These are phyloP conservation scores for Amanita pallidorosea DNA, from an alignment of 768 basidiomycete genomes.

Conservation along the genomic window DNA sequence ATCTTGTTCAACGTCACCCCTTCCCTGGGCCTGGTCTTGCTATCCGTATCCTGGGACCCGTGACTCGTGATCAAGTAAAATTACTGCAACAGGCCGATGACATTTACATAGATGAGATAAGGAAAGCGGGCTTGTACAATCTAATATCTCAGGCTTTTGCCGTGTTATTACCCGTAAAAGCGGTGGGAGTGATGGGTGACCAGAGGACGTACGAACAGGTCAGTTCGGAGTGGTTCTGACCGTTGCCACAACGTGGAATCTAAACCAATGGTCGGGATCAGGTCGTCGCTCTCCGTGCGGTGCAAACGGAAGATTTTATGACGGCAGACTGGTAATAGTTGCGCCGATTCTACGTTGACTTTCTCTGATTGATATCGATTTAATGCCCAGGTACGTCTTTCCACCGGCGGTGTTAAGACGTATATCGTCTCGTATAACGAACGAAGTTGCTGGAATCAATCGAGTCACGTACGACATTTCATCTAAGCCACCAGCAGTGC, in stretches of 20 bases:
- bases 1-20: constrained; percentile 92
- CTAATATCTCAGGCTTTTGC: constrained; percentile 96
- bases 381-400: constrained; percentile 78
- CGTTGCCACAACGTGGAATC: no score
- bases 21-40: constrained; percentile 98
- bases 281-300: constrained; percentile 92
- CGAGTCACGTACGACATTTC: constrained; percentile 95
- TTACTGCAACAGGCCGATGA: constrained; percentile 86
- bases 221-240: constrained; percentile 8
- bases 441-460: constrained; percentile 95
- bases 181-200: constrained; percentile 98
- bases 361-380: constrained; percentile 66
- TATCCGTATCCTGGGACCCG: constrained; percentile 94
- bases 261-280: constrained; percentile 13
- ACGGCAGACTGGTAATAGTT: constrained; percentile 86
- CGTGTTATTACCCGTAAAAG: constrained; percentile 87
- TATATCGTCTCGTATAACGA: constrained; percentile 95
- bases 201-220: constrained; percentile 93
- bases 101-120: constrained; percentile 98
- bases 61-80: constrained; percentile 86
- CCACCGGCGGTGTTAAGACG: constrained; percentile 80
- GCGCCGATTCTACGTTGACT: constrained; percentile 4
- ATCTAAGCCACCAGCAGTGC: constrained; percentile 89
- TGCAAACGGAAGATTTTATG: constrained; percentile 99
- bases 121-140: constrained; percentile 84